Conservation (phyloP, 768 basidiomycete species). For the Xerocomellus amylosporus region DNA sequence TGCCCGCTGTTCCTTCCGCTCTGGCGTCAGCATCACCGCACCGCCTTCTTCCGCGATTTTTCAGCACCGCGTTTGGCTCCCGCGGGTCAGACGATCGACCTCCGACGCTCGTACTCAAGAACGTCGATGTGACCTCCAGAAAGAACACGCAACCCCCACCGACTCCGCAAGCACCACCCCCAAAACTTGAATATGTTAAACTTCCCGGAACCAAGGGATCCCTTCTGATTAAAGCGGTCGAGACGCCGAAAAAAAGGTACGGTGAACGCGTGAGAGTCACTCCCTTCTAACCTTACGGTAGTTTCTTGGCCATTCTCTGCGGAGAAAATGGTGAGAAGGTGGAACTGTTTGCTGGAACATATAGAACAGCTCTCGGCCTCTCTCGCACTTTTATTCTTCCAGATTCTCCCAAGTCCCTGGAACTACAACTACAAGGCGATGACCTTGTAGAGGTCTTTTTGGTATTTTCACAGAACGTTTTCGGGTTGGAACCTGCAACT, state of each 20-base stretch:
- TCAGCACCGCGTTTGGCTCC: constrained; percentile 59
- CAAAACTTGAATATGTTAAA: constrained; percentile 89
- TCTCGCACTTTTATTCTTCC: constrained; percentile 93
- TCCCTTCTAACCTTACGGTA: constrained; percentile 27
- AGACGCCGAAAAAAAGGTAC: constrained; percentile 86
- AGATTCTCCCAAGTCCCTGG: constrained; percentile 83
- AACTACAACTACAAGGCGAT: constrained; percentile 87
- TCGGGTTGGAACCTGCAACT: constrained; percentile 89
- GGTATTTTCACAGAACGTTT: constrained; percentile 88
- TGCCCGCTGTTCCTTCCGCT: constrained; percentile 30
- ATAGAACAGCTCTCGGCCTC: constrained; percentile 81
- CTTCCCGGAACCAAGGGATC: constrained; percentile 88
- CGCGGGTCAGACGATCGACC: constrained; percentile 60
- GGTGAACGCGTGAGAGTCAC: neutral
- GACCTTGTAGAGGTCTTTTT: constrained; percentile 91
- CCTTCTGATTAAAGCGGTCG: constrained; percentile 79
- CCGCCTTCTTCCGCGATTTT: constrained; percentile 68
- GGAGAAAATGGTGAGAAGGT: constrained; percentile 93
- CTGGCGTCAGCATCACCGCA: constrained; percentile 42
- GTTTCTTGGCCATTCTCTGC: constrained; percentile 90
- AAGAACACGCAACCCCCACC: constrained; percentile 35
- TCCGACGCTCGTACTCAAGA: constrained; percentile 33
- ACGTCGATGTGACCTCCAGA: constrained; percentile 40
- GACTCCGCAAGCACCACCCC: constrained; percentile 59
- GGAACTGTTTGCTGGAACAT: constrained; percentile 89